phyloP scores from a whole-genome alignment of 1,284 basidiomycete genomes.

The Ceratobasidium sp. region DNA sequence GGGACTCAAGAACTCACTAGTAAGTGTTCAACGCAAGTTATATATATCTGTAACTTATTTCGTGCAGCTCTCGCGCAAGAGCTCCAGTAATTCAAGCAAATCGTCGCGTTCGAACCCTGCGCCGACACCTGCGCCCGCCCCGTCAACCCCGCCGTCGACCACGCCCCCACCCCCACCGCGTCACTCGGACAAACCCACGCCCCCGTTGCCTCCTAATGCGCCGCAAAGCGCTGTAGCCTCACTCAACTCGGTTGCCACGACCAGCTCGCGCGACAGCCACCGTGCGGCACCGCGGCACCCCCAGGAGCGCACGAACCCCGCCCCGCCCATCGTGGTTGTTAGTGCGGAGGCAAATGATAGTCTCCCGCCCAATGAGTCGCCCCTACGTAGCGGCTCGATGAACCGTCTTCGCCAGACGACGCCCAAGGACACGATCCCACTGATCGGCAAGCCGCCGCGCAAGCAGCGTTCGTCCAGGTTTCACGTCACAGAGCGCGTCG shows the following conservation, averaged over 20 bases:
- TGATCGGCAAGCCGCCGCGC: conserved; percentile 93
- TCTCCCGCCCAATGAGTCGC: conserved; percentile 60
- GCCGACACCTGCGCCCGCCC: conserved; percentile 38
- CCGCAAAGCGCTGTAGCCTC: conserved; percentile 25
- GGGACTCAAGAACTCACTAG: conserved; percentile 89
- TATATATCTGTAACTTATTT: conserved; percentile 3
- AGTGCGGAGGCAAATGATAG: conserved; percentile 70
- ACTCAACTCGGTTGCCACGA: conserved; percentile 44
- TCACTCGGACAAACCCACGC: conserved; percentile 74
- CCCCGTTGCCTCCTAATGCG: conserved; percentile 62
- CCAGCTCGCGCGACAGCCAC: conserved; percentile 44
- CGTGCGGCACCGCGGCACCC: conserved; percentile 55
- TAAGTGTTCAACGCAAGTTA: conserved; percentile 57
- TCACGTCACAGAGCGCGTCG: conserved; percentile 95
- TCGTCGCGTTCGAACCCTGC: conserved; percentile 33
- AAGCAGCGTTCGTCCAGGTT: conserved; percentile 97
- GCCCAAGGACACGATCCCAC: conserved; percentile 94
- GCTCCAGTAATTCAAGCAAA: conserved; percentile 47
- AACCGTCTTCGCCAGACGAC: conserved; percentile 74
- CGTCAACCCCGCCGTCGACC: conserved; percentile 42
- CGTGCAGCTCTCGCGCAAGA: conserved; percentile 52
- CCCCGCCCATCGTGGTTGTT: conserved; percentile 92
- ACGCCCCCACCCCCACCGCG: conserved; percentile 66
- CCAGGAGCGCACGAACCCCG: conserved; percentile 55
- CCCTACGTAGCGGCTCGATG: conserved; percentile 69